These are phyloP conservation scores for Kazachstania martiniae DNA, from an alignment of 805 yeast species.

Conservation along the genomic window DNA sequence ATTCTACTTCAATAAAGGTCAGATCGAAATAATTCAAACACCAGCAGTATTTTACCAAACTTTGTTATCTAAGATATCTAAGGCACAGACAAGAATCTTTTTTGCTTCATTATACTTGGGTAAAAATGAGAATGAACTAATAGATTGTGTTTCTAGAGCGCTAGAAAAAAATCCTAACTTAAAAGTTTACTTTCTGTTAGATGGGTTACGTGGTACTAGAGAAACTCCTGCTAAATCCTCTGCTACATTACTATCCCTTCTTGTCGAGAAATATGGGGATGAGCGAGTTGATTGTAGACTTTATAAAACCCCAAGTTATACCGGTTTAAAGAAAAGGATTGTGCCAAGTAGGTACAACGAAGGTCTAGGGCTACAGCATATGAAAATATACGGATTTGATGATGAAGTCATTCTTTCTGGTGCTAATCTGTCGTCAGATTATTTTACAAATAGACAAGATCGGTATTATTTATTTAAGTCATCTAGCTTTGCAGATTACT, in stretches of 20 bases:
- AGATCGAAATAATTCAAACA: conserved; percentile 48
- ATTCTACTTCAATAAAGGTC: conserved; percentile 44
- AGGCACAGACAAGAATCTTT: conserved; percentile 59
- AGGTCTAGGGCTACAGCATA: conserved; percentile 87
- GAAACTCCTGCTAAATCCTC: conserved; percentile 76
- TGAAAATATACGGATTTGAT: conserved; percentile 94
- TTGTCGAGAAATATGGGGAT: conserved; percentile 53
- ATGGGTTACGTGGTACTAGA: conserved; percentile 85
- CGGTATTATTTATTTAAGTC: conserved; percentile 70
- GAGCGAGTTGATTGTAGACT: conserved; percentile 67
- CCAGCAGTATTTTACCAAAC: conserved; percentile 67
- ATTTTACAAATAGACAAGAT: conserved; percentile 91
- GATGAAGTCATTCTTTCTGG: conserved; percentile 81
- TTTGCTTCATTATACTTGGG: conserved; percentile 84
- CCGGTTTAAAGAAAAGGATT: conserved; percentile 47
- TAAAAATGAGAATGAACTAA: conserved; percentile 64
- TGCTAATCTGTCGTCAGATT: conserved; percentile 85
- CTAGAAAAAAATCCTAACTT: conserved; percentile 47
- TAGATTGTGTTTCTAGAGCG: conserved; percentile 52
- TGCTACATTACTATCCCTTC: conserved; percentile 59
- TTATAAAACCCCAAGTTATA: conserved; percentile 81
- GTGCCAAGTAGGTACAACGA: conserved; percentile 84
- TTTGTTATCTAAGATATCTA: conserved; percentile 49
- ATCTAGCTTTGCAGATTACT: conserved; percentile 52
- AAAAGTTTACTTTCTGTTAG: conserved; percentile 64